Evolutionary conservation across 139 green algal genomes (phyloP), one percentile per base, ranked within the genome.

Genomic region (Chlorella sp.): DNA sequence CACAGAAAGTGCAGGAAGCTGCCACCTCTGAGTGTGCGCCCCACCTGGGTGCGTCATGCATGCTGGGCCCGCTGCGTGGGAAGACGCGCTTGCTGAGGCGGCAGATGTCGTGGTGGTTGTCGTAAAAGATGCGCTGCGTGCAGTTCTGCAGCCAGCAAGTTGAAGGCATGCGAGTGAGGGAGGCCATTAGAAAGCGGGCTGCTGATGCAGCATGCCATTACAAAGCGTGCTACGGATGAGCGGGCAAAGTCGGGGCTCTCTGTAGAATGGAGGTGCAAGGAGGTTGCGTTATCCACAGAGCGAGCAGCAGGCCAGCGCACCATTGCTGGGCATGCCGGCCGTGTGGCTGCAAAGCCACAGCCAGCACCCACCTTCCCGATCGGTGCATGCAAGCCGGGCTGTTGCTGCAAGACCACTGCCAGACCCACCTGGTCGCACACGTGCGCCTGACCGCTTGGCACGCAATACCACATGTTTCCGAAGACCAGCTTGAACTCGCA

Each of bases 91-190:
- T 83, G 84, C 82, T 60, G 21, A 93, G 79, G 34, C 91, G 86
- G 84, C 91, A 93, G n/a, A 91, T 90, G 34, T 68, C 80, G 85
- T 53, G 75, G 78, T 93, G 71, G 30, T 78, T 40, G 91, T 93
- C 91, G 48, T 88, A 90, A 71, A 83, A 89, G 36, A 93, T 91
- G 40, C 84, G 64, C 83, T 93, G 80, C 12, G 40, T 71, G 80
- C 80, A 85, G 78, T 83, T 83, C 48, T 85, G 37, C 9, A 42
- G 34, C 15, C 14, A 82, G 76, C 48, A 57, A 36, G 7, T 18
- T 18, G 76, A 32, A 60, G 37, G 76, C 3, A 15, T 11, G 48
- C 48, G 9, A 57, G 48, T 57, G 48, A 57, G 24, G 71, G 5
- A 21, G 15, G 71, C 64, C 16, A 28, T 28, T 71, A 2, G 64